Evolutionary conservation across 495 filamentous ascomycete species (phyloP).

Genomic region (Hypomontagnella submonticulosa): DNA sequence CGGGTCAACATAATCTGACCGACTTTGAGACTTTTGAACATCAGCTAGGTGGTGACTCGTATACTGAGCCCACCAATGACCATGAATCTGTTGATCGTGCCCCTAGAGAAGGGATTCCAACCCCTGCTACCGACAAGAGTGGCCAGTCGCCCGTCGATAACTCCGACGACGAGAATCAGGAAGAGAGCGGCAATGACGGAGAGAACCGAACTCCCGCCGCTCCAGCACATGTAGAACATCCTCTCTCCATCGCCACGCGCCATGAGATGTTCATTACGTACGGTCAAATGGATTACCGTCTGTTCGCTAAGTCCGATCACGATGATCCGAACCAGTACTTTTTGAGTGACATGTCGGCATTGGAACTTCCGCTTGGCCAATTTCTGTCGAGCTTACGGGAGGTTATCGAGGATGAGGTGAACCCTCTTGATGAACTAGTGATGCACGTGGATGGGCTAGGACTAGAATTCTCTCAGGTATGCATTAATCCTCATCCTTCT

Average conservation of each 20-base stretch:
- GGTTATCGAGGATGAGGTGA: slow-evolving; percentile 73
- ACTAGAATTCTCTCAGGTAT: slow-evolving; percentile 79
- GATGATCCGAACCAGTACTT: slow-evolving; percentile 78
- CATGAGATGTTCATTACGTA: slow-evolving; percentile 64
- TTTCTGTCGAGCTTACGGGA: slow-evolving; percentile 73
- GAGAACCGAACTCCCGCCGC: slow-evolving; percentile 9
- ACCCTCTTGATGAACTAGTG: slow-evolving; percentile 73
- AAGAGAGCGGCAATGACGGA: background rate
- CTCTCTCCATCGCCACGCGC: slow-evolving; percentile 33
- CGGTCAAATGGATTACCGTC: slow-evolving; percentile 71
- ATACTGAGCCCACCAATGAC: slow-evolving; percentile 48
- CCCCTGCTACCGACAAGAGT: slow-evolving; percentile 23
- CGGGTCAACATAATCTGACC: slow-evolving; percentile 3
- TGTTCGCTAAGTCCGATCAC: slow-evolving; percentile 73
- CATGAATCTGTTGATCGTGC: slow-evolving; percentile 33
- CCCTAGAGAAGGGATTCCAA: slow-evolving; percentile 18
- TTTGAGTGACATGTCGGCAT: slow-evolving; percentile 71
- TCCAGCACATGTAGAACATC: slow-evolving; percentile 33
- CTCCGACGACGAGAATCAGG: slow-evolving; percentile 5
- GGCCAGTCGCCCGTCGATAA: slow-evolving; percentile 8
- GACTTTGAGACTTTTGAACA: slow-evolving; percentile 55
- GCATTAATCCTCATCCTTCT: slow-evolving; percentile 23
- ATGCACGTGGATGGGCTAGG: slow-evolving; percentile 74
- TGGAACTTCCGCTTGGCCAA: slow-evolving; percentile 65
- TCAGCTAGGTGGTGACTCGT: slow-evolving; percentile 53